A percentile compares a stretch with the other conserved stretches of the same genome.
These are phyloP conservation scores for Hygrocybe punicea DNA, from an alignment of 768 basidiomycete species.

Conservation along the genomic window DNA sequence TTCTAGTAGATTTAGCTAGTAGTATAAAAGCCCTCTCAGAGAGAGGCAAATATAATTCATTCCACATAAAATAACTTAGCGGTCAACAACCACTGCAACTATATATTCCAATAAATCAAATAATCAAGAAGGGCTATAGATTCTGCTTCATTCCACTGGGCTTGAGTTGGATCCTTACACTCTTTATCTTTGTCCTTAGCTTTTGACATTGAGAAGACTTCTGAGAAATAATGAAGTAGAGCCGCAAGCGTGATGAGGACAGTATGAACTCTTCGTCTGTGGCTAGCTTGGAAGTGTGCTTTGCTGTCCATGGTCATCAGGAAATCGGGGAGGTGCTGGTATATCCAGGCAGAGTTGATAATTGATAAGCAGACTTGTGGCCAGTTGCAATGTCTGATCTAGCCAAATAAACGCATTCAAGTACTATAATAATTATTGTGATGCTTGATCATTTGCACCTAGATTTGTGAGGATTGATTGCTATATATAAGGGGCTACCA, in stretches of 20 bases:
- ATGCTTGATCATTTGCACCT: background rate
- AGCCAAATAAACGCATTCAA: background rate
- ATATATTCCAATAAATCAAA: too few species aligned
- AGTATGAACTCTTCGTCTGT: too few species aligned
- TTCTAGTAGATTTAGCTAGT: too few species aligned
- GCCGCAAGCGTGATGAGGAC: too few species aligned
- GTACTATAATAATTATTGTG: background rate
- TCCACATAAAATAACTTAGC: too few species aligned
- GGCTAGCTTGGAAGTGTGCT: too few species aligned
- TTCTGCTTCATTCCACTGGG: constrained; percentile 15
- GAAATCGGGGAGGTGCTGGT: background rate
- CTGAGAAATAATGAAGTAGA: constrained; percentile 23
- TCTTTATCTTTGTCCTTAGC: too few species aligned
- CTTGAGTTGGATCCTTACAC: background rate
- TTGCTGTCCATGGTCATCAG: background rate
- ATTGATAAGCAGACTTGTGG: background rate
- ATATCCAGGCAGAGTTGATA: constrained; percentile 1
- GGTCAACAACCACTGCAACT: too few species aligned
- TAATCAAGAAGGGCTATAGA: constrained; percentile 16
- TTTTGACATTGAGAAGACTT: background rate
- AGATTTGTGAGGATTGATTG: background rate
- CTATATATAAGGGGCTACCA: background rate
- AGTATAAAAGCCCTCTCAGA: too few species aligned
- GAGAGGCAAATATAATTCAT: too few species aligned
- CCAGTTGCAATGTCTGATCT: background rate